phyloP scores from a whole-genome alignment of 163 green algal genomes.

The Trebouxia gelatinosa region DNA sequence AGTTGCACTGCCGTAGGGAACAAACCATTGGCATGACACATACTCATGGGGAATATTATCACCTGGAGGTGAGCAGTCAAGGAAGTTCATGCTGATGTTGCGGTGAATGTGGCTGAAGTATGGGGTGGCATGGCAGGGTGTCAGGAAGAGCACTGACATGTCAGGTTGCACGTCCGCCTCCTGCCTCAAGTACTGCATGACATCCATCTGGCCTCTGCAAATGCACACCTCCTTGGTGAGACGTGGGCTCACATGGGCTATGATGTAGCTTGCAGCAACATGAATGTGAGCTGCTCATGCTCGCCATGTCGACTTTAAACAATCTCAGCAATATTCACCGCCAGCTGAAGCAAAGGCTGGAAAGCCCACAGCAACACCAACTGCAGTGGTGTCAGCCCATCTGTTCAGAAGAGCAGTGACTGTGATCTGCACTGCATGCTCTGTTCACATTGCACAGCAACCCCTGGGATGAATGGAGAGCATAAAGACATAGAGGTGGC shows the following conservation, averaged over 20 bases:
- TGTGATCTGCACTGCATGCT: background rate
- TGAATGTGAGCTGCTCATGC: background rate
- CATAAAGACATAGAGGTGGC: background rate
- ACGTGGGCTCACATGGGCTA: background rate
- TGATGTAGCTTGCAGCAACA: background rate
- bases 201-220: conserved; percentile 40
- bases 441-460: background rate
- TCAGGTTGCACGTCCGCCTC: background rate
- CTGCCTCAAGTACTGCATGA: conserved; percentile 30
- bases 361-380: background rate
- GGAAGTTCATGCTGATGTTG: conserved; percentile 50
- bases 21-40: too few species aligned
- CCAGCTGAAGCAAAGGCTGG: background rate
- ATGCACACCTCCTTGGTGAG: background rate
- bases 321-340: too few species aligned
- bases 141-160: conserved; percentile 50
- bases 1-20: too few species aligned
- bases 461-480: background rate
- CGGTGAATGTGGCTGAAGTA: conserved; percentile 51
- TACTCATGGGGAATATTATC: too few species aligned
- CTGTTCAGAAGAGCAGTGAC: background rate
- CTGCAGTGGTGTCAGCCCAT: background rate
- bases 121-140: conserved; percentile 61
- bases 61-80: conserved; percentile 58
- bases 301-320: too few species aligned